phyloP scores from a whole-genome alignment of 345 rosid species.

The Acer campestre region DNA sequence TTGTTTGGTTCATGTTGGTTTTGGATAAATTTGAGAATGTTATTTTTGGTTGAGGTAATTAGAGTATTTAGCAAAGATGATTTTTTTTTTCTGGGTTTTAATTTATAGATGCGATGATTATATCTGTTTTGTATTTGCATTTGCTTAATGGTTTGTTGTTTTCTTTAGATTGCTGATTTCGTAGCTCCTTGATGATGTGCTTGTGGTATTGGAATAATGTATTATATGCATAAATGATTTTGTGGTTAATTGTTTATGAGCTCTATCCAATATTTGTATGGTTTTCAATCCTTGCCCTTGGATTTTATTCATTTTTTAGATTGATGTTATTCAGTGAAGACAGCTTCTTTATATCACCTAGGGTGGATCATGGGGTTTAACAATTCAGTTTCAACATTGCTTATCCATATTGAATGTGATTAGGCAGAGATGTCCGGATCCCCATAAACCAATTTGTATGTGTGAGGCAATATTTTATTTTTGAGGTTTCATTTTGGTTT shows the following conservation, averaged over 20 bases:
- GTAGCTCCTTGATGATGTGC: not conserved
- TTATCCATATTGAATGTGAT: not conserved
- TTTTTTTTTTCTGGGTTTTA: not conserved
- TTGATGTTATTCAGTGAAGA: too few relatives aligned
- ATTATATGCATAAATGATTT: too few relatives aligned
- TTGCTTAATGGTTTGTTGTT: not conserved
- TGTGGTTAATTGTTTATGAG: too few relatives aligned
- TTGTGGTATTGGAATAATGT: too few relatives aligned
- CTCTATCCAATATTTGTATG: too few relatives aligned
- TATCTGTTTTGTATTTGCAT: not conserved
- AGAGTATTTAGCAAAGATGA: not conserved
- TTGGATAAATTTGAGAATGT: slow-evolving; percentile 10
- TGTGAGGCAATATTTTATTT: too few relatives aligned
- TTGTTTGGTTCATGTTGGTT: slow-evolving; percentile 13
- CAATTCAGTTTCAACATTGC: not conserved
- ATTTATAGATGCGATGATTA: not conserved
- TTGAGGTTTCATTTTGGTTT: too few relatives aligned
- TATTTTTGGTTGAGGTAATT: slow-evolving; percentile 18
- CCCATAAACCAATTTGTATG: too few relatives aligned
- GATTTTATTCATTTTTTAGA: too few relatives aligned
- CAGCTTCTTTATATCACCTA: not conserved
- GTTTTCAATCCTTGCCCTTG: too few relatives aligned
- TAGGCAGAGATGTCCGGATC: not conserved
- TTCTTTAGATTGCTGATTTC: not conserved
- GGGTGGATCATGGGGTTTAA: not conserved